A percentile compares a stretch with the other conserved stretches of the same genome.
Conservation (phyloP, 345 rosid species). For the Murraya paniculata region DNA sequence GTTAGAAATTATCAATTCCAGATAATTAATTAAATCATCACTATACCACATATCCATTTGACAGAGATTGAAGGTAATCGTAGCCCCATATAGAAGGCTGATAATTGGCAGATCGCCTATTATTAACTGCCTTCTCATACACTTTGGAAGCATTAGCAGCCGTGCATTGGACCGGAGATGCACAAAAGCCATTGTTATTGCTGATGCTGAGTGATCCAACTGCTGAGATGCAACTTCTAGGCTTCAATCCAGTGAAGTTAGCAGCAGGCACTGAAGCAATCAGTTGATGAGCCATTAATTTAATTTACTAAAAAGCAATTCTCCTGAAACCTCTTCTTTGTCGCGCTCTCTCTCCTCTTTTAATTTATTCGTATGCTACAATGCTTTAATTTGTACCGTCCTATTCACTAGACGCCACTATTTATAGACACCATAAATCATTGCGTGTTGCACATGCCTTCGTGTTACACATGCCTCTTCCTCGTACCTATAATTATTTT, state of each 20-base stretch:
- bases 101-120: slow-evolving; percentile 2
- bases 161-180: not conserved
- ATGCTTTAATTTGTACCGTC: not conserved
- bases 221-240: not conserved
- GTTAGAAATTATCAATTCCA: not conserved
- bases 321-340: too few relatives aligned
- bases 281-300: not conserved
- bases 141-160: too few relatives aligned
- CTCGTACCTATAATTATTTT: not conserved
- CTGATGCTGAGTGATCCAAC: not conserved
- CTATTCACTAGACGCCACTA: not conserved
- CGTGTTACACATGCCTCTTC: not conserved
- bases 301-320: too few relatives aligned
- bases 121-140: not conserved
- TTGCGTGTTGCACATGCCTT: too few relatives aligned
- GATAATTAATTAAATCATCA: not conserved
- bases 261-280: not conserved
- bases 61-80: not conserved
- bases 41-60: not conserved
- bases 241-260: not conserved
- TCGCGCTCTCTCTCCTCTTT: too few relatives aligned
- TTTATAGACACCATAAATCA: not conserved
- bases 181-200: not conserved
- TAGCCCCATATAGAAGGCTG: not conserved
- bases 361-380: not conserved